Conservation (phyloP, 495 filamentous ascomycete genomes). For the Echria macrotheca region DNA sequence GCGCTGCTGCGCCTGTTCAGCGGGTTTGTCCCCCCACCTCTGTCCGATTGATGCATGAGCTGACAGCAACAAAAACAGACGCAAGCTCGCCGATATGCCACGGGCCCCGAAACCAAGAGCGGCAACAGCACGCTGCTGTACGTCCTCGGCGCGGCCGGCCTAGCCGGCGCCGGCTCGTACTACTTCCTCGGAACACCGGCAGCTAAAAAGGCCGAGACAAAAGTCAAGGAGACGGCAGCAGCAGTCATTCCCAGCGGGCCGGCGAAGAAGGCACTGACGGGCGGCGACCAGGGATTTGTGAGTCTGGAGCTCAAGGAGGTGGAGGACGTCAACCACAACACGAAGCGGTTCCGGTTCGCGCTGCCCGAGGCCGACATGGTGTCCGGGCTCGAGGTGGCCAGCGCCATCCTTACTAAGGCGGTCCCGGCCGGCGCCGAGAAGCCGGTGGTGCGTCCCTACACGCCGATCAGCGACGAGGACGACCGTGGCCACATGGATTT, state of each 20-base stretch:
- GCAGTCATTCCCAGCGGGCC: conserved; percentile 17
- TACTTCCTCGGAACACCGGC: conserved; percentile 44
- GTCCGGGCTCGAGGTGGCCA: conserved; percentile 73
- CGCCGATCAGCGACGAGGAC: conserved; percentile 81
- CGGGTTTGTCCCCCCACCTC: conserved; percentile 20
- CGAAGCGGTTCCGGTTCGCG: conserved; percentile 78
- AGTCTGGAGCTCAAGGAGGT: conserved; percentile 73
- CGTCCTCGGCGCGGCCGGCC: conserved; percentile 29
- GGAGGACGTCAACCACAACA: conserved; percentile 78
- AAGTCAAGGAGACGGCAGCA: conserved; percentile 39
- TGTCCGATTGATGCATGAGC: conserved; percentile 1
- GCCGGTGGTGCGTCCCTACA: conserved; percentile 84
- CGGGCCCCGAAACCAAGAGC: conserved; percentile 36
- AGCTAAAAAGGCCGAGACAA: conserved; percentile 45
- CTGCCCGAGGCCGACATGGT: conserved; percentile 80
- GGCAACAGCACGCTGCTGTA: conserved; percentile 41
- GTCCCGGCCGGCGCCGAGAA: conserved; percentile 73
- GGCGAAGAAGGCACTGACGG: conserved; percentile 63
- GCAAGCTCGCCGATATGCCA: conserved; percentile 47
- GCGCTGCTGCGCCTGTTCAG: conserved; percentile 26
- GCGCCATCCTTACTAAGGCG: conserved; percentile 82
- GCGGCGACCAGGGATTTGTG: conserved; percentile 82
- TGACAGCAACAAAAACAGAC: background rate
- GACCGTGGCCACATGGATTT: conserved; percentile 77
- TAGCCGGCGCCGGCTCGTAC: conserved; percentile 44